Percentiles rank a stretch among this genome's conserved stretches.
These are phyloP conservation scores for Penicillium verhagenii DNA, from an alignment of 495 filamentous ascomycete genomes.

Conservation along the genomic window DNA sequence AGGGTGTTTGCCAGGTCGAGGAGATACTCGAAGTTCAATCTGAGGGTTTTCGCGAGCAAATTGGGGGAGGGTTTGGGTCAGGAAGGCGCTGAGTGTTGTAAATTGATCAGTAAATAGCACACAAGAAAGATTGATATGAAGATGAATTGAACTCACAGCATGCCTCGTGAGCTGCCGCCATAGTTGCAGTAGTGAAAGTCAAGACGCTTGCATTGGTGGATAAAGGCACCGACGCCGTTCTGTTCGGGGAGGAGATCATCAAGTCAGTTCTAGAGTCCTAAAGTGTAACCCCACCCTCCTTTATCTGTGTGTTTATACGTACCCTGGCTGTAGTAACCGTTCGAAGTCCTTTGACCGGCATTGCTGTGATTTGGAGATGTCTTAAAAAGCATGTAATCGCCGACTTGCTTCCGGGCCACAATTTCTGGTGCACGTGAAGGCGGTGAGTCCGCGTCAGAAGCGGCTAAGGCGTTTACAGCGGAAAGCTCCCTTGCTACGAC, in stretches of 20 bases:
- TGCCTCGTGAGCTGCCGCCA: slow-evolving; percentile 86
- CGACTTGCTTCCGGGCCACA: slow-evolving; percentile 11
- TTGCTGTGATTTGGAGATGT: slow-evolving; percentile 37
- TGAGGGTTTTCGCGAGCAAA: slow-evolving; percentile 83
- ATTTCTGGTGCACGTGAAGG: slow-evolving; percentile 30
- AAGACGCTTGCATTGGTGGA: slow-evolving; percentile 92
- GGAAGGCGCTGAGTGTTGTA: slow-evolving; percentile 60
- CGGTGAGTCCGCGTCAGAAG: slow-evolving; percentile 18
- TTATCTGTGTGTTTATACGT: slow-evolving; percentile 10
- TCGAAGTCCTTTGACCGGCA: slow-evolving; percentile 66
- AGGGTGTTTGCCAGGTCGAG: slow-evolving; percentile 82
- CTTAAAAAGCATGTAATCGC: slow-evolving; percentile 1
- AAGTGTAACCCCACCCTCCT: neutral
- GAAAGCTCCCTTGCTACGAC: slow-evolving; percentile 12
- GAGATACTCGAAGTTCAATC: slow-evolving; percentile 87
- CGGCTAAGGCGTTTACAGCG: slow-evolving; percentile 17
- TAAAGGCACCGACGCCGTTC: slow-evolving; percentile 97
- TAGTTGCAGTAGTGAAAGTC: slow-evolving; percentile 97
- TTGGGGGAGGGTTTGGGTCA: slow-evolving; percentile 66
- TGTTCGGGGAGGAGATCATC: slow-evolving; percentile 26
- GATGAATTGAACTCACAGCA: slow-evolving; percentile 68
- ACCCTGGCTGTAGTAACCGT: slow-evolving; percentile 41
- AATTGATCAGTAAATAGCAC: neutral
- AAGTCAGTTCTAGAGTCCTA: neutral
- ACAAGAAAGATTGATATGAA: neutral